Conservation (phyloP, 148 eudicot species). For the Simmondsia chinensis region DNA sequence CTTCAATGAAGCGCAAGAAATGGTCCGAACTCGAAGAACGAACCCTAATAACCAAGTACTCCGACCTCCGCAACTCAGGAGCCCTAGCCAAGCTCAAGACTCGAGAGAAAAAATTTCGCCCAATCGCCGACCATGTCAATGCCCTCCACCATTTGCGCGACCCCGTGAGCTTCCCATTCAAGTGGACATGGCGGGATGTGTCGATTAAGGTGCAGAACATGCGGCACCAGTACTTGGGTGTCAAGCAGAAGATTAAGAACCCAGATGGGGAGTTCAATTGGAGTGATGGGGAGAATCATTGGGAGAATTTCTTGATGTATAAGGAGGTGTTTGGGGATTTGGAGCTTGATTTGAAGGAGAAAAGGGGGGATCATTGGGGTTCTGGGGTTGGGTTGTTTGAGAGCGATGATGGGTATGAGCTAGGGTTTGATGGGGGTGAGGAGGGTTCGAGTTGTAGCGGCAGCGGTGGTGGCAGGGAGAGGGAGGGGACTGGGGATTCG, state of each 20-base stretch:
- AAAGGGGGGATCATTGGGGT: constrained; percentile 13
- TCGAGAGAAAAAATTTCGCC: constrained; percentile 86
- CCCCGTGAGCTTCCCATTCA: constrained; percentile 58
- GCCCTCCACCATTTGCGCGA: constrained; percentile 52
- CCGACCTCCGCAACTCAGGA: constrained; percentile 47
- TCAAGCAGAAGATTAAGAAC: constrained; percentile 63
- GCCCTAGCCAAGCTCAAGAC: constrained; percentile 60
- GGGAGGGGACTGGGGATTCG: constrained; percentile 11
- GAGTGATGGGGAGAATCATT: constrained; percentile 69
- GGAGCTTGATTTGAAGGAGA: constrained; percentile 40
- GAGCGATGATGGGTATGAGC: constrained; percentile 26
- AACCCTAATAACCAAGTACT: constrained; percentile 53
- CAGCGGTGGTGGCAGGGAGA: constrained; percentile 17
- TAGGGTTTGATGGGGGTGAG: constrained; percentile 31
- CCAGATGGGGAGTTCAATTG: constrained; percentile 48
- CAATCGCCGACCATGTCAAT: constrained; percentile 81
- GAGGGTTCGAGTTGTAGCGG: constrained; percentile 9
- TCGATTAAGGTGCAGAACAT: constrained; percentile 91
- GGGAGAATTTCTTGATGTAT: constrained; percentile 75
- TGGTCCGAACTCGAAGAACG: constrained; percentile 83
- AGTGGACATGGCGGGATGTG: constrained; percentile 90
- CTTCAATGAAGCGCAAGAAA: constrained; percentile 76
- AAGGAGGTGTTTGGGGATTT: constrained; percentile 87
- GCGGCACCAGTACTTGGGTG: constrained; percentile 92
- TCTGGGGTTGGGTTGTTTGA: constrained; percentile 18